These are phyloP conservation scores for Ogataea allantospora DNA, from an alignment of 805 yeast genomes.

Conservation along the genomic window DNA sequence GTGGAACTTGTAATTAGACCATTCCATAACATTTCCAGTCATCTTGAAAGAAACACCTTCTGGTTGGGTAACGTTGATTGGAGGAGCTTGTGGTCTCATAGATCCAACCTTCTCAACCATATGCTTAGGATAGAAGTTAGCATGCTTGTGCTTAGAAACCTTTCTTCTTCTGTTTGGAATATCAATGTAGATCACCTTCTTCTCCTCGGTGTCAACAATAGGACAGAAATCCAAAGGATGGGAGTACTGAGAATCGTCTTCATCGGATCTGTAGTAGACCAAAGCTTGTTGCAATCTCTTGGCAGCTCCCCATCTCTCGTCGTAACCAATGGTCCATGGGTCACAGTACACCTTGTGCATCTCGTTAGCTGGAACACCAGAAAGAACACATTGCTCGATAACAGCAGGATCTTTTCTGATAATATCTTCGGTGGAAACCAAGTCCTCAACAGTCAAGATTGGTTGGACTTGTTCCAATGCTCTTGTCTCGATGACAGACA, in stretches of 20 bases:
- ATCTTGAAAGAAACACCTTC: slow-evolving; percentile 77
- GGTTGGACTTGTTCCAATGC: slow-evolving; percentile 66
- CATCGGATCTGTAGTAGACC: slow-evolving; percentile 71
- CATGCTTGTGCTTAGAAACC: slow-evolving; percentile 62
- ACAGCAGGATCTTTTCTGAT: slow-evolving; percentile 71
- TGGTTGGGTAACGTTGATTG: slow-evolving; percentile 73
- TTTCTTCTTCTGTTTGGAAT: slow-evolving; percentile 74
- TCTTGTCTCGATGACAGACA: slow-evolving; percentile 46
- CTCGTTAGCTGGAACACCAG: slow-evolving; percentile 63
- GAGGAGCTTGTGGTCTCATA: slow-evolving; percentile 61
- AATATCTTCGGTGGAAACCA: slow-evolving; percentile 58
- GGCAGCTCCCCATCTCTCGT: slow-evolving; percentile 71
- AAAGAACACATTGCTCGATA: slow-evolving; percentile 66
- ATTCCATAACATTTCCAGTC: slow-evolving; percentile 65
- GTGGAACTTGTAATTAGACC: slow-evolving; percentile 79
- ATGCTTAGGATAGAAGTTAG: slow-evolving; percentile 69
- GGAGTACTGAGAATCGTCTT: slow-evolving; percentile 66
- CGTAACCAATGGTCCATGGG: slow-evolving; percentile 66
- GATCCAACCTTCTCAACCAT: slow-evolving; percentile 60
- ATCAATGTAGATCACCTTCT: slow-evolving; percentile 70
- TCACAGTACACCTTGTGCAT: slow-evolving; percentile 63
- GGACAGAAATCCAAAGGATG: slow-evolving; percentile 83
- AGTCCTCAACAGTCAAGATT: slow-evolving; percentile 68
- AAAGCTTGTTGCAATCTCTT: slow-evolving; percentile 78
- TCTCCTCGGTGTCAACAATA: slow-evolving; percentile 69